A percentile compares a stretch with the other conserved stretches of the same genome.
Conservation (phyloP, 345 rosid genomes). For the Gossypium thurberi region DNA sequence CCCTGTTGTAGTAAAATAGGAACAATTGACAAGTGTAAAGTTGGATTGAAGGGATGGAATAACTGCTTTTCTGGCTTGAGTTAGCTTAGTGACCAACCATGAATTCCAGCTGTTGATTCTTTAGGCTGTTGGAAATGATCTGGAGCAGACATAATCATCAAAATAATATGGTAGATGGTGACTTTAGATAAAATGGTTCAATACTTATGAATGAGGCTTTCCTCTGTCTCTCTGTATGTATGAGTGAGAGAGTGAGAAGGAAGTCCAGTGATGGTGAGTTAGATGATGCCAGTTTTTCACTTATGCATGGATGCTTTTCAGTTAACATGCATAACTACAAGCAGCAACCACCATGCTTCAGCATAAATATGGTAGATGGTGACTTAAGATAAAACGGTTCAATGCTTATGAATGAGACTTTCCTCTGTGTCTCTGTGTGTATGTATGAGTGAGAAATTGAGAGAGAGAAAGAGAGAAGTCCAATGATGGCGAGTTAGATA, state of each 20-base stretch:
- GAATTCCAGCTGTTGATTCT: neutral
- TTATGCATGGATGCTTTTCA: too few relatives aligned
- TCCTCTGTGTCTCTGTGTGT: neutral
- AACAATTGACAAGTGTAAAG: neutral
- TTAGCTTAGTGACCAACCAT: neutral
- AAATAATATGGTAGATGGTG: neutral
- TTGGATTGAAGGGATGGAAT: neutral
- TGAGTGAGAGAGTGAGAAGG: too few relatives aligned
- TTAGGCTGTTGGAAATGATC: neutral
- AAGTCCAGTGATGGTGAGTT: too few relatives aligned
- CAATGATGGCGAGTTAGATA: neutral
- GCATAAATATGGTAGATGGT: neutral
- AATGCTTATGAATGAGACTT: neutral
- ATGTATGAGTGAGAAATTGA: neutral
- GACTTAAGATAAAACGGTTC: neutral
- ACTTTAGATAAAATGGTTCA: neutral
- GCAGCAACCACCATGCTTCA: neutral
- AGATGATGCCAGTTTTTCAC: too few relatives aligned
- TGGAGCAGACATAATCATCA: neutral
- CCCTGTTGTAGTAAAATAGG: neutral
- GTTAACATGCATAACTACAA: neutral
- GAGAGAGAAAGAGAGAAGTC: neutral
- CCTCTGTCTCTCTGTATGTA: neutral
- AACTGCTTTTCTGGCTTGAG: neutral
- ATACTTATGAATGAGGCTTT: neutral